A percentile compares a stretch with the other conserved stretches of the same genome.
Conservation (phyloP, 2,329 filamentous ascomycete genomes). For the Colletotrichum euphorbiae region DNA sequence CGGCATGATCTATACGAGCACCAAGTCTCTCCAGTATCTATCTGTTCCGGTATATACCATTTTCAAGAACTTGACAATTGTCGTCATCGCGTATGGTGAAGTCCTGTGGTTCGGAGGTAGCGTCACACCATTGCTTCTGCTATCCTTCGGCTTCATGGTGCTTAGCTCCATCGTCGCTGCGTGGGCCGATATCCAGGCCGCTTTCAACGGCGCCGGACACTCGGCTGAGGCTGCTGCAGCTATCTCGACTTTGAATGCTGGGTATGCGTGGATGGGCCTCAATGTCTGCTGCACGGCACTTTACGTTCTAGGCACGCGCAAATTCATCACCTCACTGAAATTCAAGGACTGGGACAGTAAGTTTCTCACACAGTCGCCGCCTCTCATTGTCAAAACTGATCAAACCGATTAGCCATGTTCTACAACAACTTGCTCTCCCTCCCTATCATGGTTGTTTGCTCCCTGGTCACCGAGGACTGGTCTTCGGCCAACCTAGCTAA, state of each 20-base stretch:
- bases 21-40: slow-evolving; percentile 94
- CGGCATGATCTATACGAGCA: slow-evolving; percentile 98
- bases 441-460: slow-evolving; percentile 85
- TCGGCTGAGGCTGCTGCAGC: slow-evolving; percentile 68
- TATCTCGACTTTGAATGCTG: slow-evolving; percentile 90
- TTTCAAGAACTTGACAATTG: slow-evolving; percentile 99
- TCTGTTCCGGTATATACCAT: slow-evolving; percentile 99
- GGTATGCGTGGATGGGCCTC: slow-evolving; percentile 97
- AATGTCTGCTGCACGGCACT: slow-evolving; percentile 95
- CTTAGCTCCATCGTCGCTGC: slow-evolving; percentile 93
- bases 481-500: slow-evolving; percentile 81
- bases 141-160: slow-evolving; percentile 97
- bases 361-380: slow-evolving; percentile 52
- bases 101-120: slow-evolving; percentile 97
- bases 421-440: slow-evolving; percentile 99
- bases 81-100: slow-evolving; percentile 97
- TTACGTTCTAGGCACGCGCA: slow-evolving; percentile 93
- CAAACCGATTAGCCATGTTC: slow-evolving; percentile 83
- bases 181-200: slow-evolving; percentile 95
- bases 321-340: slow-evolving; percentile 99
- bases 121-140: slow-evolving; percentile 86
- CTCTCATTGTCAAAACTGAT: slow-evolving; percentile 41
- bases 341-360: slow-evolving; percentile 99
- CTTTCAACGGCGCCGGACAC: slow-evolving; percentile 68
- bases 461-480: slow-evolving; percentile 91